A percentile compares a stretch with the other conserved stretches of the same genome.
Evolutionary conservation across 768 basidiomycete species (phyloP).

Genomic region (Suillus americanus): DNA sequence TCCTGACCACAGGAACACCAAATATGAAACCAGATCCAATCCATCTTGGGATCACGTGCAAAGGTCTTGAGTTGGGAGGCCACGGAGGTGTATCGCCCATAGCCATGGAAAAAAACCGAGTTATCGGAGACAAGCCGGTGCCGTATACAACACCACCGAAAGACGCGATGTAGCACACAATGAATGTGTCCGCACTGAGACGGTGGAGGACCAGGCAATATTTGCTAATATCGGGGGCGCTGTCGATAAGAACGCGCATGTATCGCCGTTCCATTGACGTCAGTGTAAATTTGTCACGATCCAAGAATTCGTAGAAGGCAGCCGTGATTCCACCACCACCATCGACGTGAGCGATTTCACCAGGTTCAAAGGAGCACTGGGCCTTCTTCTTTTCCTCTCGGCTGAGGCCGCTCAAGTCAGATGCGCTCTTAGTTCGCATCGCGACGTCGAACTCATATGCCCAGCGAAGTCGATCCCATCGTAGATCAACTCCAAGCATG

Average conservation of each 20-base stretch:
- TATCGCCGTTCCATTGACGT: constrained; percentile 5
- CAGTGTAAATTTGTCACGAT: constrained; percentile 2
- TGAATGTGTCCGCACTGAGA: constrained; percentile 26
- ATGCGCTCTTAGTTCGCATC: constrained; percentile 7
- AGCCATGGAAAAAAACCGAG: constrained; percentile 36
- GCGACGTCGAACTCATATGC: constrained; percentile 12
- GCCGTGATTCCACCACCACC: constrained; percentile 8
- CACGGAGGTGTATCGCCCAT: constrained; percentile 30
- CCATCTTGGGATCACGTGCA: constrained; percentile 33
- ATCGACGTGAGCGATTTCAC: constrained; percentile 13
- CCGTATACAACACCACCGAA: constrained; percentile 28
- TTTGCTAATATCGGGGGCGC: constrained; percentile 6
- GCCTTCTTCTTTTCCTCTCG: constrained; percentile 2
- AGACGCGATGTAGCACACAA: constrained; percentile 39
- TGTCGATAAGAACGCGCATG: not conserved
- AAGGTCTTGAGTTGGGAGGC: constrained; percentile 26
- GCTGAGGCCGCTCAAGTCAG: constrained; percentile 5
- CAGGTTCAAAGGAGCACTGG: constrained; percentile 8
- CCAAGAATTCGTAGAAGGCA: constrained; percentile 12
- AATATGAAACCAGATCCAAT: constrained; percentile 29
- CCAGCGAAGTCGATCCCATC: constrained; percentile 13
- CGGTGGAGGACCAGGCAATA: constrained; percentile 36
- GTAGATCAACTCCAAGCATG: constrained; percentile 10
- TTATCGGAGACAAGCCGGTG: constrained; percentile 24
- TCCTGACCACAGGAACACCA: constrained; percentile 30